These are phyloP conservation scores for Ophiostoma sp. DNA, from an alignment of 2,329 filamentous ascomycete genomes.

Conservation along the genomic window DNA sequence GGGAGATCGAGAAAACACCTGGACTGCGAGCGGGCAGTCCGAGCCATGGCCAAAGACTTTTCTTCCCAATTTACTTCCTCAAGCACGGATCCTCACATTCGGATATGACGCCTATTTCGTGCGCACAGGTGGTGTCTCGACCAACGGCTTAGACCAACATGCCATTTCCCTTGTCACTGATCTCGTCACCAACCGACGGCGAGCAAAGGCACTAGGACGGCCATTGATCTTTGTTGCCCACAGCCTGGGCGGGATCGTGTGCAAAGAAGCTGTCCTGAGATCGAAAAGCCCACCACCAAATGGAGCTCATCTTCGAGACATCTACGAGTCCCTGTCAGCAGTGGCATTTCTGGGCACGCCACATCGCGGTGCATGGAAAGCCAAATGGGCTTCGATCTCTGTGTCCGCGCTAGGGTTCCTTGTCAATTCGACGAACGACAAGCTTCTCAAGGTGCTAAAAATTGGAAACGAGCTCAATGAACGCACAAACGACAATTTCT, in stretches of 20 bases:
- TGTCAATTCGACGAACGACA: neutral
- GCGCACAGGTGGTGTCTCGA: neutral
- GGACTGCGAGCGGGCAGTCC: neutral
- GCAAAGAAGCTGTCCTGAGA: neutral
- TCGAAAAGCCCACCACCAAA: neutral
- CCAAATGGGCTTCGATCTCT: neutral
- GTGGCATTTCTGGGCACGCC: neutral
- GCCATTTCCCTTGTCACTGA: neutral
- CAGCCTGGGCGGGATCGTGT: neutral
- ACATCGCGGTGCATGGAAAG: neutral
- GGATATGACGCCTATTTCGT: neutral
- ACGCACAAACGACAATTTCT: neutral
- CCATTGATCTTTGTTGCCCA: neutral
- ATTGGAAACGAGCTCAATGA: conserved; percentile 1
- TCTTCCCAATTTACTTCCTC: neutral
- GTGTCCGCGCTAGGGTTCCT: neutral
- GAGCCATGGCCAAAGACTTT: neutral
- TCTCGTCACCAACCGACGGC: neutral
- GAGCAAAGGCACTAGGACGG: neutral
- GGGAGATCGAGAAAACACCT: neutral
- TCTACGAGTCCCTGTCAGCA: neutral
- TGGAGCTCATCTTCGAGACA: neutral
- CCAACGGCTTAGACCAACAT: neutral
- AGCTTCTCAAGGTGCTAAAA: neutral
- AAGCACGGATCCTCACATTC: neutral